These are phyloP conservation scores for Cyberlindnera euphorbiae DNA, from an alignment of 805 yeast species.

Conservation along the genomic window DNA sequence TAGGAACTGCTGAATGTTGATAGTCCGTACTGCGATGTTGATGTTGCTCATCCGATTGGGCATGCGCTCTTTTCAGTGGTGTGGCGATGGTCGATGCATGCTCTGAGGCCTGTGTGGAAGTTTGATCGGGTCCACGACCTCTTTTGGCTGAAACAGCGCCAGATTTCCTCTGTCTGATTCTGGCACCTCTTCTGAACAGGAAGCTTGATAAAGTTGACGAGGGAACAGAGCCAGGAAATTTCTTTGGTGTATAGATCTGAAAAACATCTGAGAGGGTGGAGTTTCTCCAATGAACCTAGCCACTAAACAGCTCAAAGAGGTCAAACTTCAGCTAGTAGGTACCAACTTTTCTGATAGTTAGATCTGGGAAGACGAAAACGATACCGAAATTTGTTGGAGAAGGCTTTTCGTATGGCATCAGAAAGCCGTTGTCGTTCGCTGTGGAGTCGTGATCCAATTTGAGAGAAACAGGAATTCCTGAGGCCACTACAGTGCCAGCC, in stretches of 20 bases:
- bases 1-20: too few relatives aligned
- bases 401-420: constrained; percentile 15
- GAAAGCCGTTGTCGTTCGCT: constrained; percentile 7
- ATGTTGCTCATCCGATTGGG: too few relatives aligned
- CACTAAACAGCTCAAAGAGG: constrained; percentile 25
- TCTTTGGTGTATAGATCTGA: constrained; percentile 29
- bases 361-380: constrained; percentile 29
- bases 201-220: constrained; percentile 28
- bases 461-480: constrained; percentile 24
- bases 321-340: constrained; percentile 24
- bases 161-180: constrained; percentile 29
- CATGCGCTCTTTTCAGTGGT: too few relatives aligned
- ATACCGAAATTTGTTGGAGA: constrained; percentile 22
- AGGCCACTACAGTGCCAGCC: constrained; percentile 22
- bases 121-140: too few relatives aligned
- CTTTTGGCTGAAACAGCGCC: too few relatives aligned
- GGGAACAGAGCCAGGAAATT: constrained; percentile 28
- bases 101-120: background rate
- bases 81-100: background rate
- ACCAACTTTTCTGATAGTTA: constrained; percentile 27
- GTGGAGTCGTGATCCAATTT: constrained; percentile 13
- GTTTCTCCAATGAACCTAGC: constrained; percentile 20
- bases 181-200: constrained; percentile 28
- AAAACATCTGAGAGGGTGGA: constrained; percentile 18
- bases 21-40: too few relatives aligned